These are phyloP conservation scores for Metschnikowia shivogae DNA, from an alignment of 805 yeast genomes.

Conservation along the genomic window DNA sequence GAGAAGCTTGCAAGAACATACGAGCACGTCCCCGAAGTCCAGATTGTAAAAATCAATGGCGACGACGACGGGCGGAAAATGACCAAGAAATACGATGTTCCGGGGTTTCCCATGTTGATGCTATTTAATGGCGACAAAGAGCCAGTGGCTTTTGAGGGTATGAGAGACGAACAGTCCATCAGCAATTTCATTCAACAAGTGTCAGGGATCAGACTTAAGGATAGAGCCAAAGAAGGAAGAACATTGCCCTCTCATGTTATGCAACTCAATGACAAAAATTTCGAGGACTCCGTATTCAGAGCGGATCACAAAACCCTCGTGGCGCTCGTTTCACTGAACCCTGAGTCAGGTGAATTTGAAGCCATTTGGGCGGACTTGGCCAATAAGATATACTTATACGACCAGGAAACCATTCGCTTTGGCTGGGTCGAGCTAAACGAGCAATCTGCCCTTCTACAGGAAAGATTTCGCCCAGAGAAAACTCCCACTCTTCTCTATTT, in stretches of 20 bases:
- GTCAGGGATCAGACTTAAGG: slow-evolving; percentile 23
- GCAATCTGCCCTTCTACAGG: slow-evolving; percentile 10
- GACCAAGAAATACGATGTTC: slow-evolving; percentile 46
- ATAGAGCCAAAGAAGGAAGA: slow-evolving; percentile 6
- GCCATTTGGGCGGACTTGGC: slow-evolving; percentile 51
- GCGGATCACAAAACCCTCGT: slow-evolving; percentile 35
- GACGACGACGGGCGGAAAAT: slow-evolving; percentile 49
- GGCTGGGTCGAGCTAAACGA: slow-evolving; percentile 30
- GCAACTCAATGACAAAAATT: slow-evolving; percentile 23
- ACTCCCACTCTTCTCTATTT: slow-evolving; percentile 58
- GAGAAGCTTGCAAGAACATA: slow-evolving; percentile 30
- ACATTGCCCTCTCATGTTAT: slow-evolving; percentile 5
- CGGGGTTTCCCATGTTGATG: slow-evolving; percentile 64
- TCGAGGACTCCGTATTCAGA: slow-evolving; percentile 38
- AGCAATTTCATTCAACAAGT: slow-evolving; percentile 47
- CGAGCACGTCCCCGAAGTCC: slow-evolving; percentile 33
- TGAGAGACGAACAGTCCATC: slow-evolving; percentile 47
- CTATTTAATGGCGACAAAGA: slow-evolving; percentile 50
- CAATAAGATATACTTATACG: slow-evolving; percentile 38
- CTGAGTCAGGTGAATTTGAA: slow-evolving; percentile 33
- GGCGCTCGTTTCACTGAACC: slow-evolving; percentile 17
- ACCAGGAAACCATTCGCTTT: slow-evolving; percentile 33
- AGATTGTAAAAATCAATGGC: slow-evolving; percentile 56
- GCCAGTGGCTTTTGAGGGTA: slow-evolving; percentile 56
- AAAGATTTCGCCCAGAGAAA: slow-evolving; percentile 36